phyloP scores from a whole-genome alignment of 768 basidiomycete genomes.

The Amanita subjunquillea region DNA sequence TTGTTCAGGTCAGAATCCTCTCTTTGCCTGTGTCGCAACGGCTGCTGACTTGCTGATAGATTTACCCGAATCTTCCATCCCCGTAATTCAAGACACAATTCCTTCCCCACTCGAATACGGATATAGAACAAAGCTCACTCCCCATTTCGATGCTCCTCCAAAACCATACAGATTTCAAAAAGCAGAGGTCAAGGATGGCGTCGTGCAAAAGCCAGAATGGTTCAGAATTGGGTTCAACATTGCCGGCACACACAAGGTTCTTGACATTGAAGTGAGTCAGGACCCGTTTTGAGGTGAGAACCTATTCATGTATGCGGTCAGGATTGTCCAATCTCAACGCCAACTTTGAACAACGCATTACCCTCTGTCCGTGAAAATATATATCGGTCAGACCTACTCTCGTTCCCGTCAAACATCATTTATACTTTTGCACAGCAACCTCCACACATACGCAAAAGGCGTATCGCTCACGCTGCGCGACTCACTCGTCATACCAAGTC shows the following conservation, averaged over 20 bases:
- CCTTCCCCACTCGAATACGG: conserved; percentile 84
- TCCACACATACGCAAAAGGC: conserved; percentile 73
- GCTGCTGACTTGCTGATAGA: conserved; percentile 22
- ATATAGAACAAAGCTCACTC: conserved; percentile 96
- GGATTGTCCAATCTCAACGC: conserved; percentile 90
- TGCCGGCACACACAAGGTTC: conserved; percentile 57
- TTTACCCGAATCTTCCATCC: conserved; percentile 46
- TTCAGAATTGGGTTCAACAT: conserved; percentile 85
- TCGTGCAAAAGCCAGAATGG: conserved; percentile 44
- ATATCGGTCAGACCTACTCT: conserved; percentile 38
- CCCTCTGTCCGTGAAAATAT: conserved; percentile 53
- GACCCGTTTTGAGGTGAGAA: background rate
- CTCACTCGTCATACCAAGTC: conserved; percentile 27
- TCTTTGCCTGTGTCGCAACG: background rate
- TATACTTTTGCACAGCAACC: conserved; percentile 42
- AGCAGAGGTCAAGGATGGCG: conserved; percentile 7
- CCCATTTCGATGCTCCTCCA: conserved; percentile 82
- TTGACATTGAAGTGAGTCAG: conserved; percentile 80
- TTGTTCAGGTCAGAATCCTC: conserved; percentile 42
- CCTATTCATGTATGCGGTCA: conserved; percentile 15
- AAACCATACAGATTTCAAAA: conserved; percentile 22
- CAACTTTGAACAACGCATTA: conserved; percentile 64
- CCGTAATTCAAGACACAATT: conserved; percentile 62
- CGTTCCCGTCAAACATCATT: background rate
- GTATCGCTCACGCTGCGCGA: conserved; percentile 89